These are phyloP conservation scores for Fusarium keratoplasticum DNA, from an alignment of 2,329 filamentous ascomycete species.

Conservation along the genomic window DNA sequence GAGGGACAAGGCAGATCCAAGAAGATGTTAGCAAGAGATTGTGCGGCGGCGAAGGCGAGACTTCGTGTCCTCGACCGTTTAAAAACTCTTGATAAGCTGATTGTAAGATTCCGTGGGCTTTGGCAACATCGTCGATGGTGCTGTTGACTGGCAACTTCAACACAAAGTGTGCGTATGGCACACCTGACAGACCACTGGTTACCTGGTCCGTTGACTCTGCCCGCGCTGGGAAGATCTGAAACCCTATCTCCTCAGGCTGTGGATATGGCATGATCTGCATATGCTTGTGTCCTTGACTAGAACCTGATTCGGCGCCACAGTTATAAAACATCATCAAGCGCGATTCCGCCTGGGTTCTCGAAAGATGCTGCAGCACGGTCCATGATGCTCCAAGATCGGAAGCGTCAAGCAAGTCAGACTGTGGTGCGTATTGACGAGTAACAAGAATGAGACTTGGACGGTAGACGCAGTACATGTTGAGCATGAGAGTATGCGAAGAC, in stretches of 20 bases:
- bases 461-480: slow-evolving; percentile 3
- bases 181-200: background rate
- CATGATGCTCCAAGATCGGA: background rate
- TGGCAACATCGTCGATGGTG: background rate
- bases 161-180: background rate
- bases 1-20: background rate
- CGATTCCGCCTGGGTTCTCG: background rate
- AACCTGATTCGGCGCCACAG: background rate
- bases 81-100: background rate
- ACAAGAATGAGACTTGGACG: background rate
- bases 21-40: background rate
- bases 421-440: background rate
- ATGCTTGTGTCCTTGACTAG: background rate
- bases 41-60: background rate
- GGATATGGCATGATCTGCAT: background rate
- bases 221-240: background rate
- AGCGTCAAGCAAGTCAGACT: background rate
- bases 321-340: background rate
- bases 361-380: background rate
- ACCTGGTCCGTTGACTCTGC: background rate
- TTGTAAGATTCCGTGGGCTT: background rate
- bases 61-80: background rate
- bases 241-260: background rate
- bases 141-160: background rate
- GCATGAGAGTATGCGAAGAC: background rate